Percentiles rank a stretch among this genome's conserved stretches.
Conservation (phyloP, 1,284 basidiomycete species). For the Ceratobasidium papillatum region DNA sequence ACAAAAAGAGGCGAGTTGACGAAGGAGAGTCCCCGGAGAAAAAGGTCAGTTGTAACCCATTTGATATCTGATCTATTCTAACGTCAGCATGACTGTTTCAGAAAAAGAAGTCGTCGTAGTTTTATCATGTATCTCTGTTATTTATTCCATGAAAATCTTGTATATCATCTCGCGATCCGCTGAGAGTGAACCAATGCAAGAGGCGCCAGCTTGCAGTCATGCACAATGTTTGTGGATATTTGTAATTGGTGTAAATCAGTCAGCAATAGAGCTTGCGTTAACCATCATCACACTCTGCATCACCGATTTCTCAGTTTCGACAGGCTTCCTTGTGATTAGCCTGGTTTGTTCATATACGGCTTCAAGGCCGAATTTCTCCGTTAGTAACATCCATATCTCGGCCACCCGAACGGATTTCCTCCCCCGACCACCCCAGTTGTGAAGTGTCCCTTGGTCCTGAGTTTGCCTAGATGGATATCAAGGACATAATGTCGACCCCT, state of each 20-base stretch:
- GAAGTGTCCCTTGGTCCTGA: neutral
- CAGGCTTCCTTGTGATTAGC: neutral
- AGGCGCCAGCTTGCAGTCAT: neutral
- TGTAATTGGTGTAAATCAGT: slow-evolving; percentile 23
- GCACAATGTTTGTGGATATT: slow-evolving; percentile 8
- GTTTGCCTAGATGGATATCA: slow-evolving; percentile 37
- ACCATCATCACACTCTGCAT: neutral
- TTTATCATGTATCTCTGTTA: neutral
- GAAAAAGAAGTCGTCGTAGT: slow-evolving; percentile 34
- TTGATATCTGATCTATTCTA: neutral
- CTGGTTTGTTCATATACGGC: neutral
- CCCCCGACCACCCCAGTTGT: neutral
- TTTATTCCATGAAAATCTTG: slow-evolving; percentile 27
- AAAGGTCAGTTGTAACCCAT: slow-evolving; percentile 13
- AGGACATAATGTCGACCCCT: slow-evolving; percentile 11
- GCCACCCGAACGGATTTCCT: neutral
- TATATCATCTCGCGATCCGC: neutral
- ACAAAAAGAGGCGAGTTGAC: slow-evolving; percentile 44
- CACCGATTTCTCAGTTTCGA: neutral
- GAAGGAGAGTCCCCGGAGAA: slow-evolving; percentile 36
- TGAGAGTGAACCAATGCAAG: neutral
- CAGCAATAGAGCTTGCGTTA: neutral
- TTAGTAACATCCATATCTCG: neutral
- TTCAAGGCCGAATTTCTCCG: neutral
- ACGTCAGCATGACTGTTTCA: neutral